Conservation (phyloP, 371 early-diverging fungal genomes). For the Amoeboaphelidium protococcarum region DNA sequence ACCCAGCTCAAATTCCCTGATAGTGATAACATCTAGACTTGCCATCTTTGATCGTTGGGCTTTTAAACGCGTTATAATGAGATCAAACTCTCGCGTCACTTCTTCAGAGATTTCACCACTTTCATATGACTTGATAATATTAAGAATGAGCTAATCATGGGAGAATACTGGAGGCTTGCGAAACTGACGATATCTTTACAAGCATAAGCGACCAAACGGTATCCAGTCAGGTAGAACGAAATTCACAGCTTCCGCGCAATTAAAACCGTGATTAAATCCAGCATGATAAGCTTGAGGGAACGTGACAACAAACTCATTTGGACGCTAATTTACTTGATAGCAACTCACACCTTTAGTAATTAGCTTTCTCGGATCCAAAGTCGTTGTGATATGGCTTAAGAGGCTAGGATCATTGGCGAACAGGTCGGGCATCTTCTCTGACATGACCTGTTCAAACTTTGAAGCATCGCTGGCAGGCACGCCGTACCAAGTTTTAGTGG, state of each 20-base stretch:
- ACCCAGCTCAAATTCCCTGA: too few relatives aligned
- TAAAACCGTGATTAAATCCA: constrained; percentile 90
- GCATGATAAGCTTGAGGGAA: constrained; percentile 86
- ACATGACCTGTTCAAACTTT: constrained; percentile 61
- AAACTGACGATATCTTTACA: constrained; percentile 43
- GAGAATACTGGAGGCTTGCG: constrained; percentile 66
- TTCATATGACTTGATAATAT: too few relatives aligned
- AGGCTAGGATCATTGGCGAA: constrained; percentile 74
- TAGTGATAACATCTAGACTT: too few relatives aligned
- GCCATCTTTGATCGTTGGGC: too few relatives aligned
- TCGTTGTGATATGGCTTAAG: constrained; percentile 68
- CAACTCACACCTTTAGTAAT: constrained; percentile 43
- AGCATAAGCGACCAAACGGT: constrained; percentile 46
- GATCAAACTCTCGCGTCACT: too few relatives aligned
- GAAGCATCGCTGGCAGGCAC: constrained; percentile 57
- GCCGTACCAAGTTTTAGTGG: constrained; percentile 91
- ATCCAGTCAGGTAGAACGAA: constrained; percentile 81
- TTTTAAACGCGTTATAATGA: too few relatives aligned
- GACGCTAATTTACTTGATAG: constrained; percentile 54
- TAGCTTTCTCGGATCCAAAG: constrained; percentile 56
- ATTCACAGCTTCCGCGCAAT: constrained; percentile 87
- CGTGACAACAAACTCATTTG: constrained; percentile 81
- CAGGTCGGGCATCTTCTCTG: constrained; percentile 48
- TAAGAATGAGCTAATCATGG: too few relatives aligned
- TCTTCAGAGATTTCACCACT: too few relatives aligned